Evolutionary conservation across 2,329 filamentous ascomycete species (phyloP), one percentile per base, ranked within the genome.

Genomic region (Dothistroma septosporum): DNA sequence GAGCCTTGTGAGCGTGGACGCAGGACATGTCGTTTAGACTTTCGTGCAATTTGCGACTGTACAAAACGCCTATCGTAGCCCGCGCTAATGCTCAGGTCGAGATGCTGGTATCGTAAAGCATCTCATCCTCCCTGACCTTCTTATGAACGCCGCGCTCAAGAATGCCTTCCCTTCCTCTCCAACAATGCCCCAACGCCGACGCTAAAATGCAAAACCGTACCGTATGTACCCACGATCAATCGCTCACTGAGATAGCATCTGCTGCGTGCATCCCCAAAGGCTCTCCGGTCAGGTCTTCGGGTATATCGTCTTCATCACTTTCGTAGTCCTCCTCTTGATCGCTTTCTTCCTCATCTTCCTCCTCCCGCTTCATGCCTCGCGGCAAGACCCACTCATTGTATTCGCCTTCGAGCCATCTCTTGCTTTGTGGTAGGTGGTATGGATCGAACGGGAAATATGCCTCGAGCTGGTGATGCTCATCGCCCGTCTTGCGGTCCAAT

Each of bases 361-460:
- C 82, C 47, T 82, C 82, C 28, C 82, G 81, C 37, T 82, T 82
- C 53, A 75, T 83, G 78, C 14, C 90, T 0, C 87, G 86, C 37
- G 95, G 85, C 5, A 87, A 83, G 64, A 85, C 85, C 90, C 91
- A 97, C 55, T 87, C 82, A 32, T 93, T 83, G 71, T 96, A 97
- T 72, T 95, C 89, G 21, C 85, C 83, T 64, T 92, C 88, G 12
- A 99, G 78, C 95, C 94, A 97, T 61, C 86, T 83, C 75, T 90
- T 91, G 74, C 92, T 97, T 67, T 86, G 81, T 0, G 92, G 92
- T 54, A 99, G 80, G 70, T 93, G 89, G 75, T 97, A 99, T 2
- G 95, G 95, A 73, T 99, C 94, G 71, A 99, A 99, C 0, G 94
- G 94, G 71, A 97, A 99, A 74, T 96, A 97, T 0, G 92, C 90